These are phyloP conservation scores for Aaosphaeria pasadenensis DNA, from an alignment of 2,329 filamentous ascomycete genomes.

Conservation along the genomic window DNA sequence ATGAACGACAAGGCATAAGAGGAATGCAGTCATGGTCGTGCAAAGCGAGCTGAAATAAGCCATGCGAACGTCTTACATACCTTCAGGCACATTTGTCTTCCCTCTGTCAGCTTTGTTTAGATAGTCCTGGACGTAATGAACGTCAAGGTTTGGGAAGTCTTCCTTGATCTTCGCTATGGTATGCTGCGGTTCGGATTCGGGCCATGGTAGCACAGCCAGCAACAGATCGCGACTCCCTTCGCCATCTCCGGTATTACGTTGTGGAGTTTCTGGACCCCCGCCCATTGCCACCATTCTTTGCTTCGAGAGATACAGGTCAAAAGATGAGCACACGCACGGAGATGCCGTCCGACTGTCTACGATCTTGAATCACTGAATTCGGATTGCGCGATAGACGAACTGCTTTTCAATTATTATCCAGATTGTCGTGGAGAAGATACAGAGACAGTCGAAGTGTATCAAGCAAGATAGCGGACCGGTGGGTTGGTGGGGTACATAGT, in stretches of 20 bases:
- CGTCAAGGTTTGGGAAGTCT: slow-evolving; percentile 29
- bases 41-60: neutral
- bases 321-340: too few relatives aligned
- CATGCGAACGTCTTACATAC: slow-evolving; percentile 20
- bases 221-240: slow-evolving; percentile 32
- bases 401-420: too few relatives aligned
- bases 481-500: too few relatives aligned
- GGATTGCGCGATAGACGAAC: too few relatives aligned
- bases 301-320: too few relatives aligned
- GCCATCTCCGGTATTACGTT: slow-evolving; percentile 20
- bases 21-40: neutral
- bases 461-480: too few relatives aligned
- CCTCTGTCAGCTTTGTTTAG: slow-evolving; percentile 21
- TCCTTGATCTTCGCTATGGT: slow-evolving; percentile 22
- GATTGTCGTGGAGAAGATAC: too few relatives aligned
- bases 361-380: too few relatives aligned
- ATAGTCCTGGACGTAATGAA: slow-evolving; percentile 24
- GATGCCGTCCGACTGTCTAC: too few relatives aligned
- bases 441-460: too few relatives aligned
- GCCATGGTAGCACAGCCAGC: slow-evolving; percentile 43
- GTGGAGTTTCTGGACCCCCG: slow-evolving; percentile 35
- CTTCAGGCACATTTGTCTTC: slow-evolving; percentile 44
- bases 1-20: neutral
- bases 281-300: slow-evolving; percentile 41
- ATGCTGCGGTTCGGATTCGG: slow-evolving; percentile 20